These are phyloP conservation scores for Chaetomium cochliodes DNA, from an alignment of 495 filamentous ascomycete species.

Conservation along the genomic window DNA sequence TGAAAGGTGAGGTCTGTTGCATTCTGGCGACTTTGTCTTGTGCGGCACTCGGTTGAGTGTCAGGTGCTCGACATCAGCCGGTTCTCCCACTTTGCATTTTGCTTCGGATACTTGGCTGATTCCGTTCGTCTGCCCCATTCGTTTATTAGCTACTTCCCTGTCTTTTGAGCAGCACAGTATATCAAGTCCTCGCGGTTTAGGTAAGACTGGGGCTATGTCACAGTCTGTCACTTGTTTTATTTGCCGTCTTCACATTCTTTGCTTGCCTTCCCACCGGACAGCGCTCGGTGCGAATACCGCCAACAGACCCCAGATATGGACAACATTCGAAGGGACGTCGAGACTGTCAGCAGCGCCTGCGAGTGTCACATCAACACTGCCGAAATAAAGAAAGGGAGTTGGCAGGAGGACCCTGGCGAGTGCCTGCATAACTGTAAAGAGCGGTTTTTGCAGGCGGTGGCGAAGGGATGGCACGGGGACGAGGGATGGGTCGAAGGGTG, in stretches of 20 bases:
- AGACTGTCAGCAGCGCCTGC: slow-evolving; percentile 24
- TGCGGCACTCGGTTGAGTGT: not conserved
- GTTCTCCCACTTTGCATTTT: not conserved
- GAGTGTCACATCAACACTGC: slow-evolving; percentile 29
- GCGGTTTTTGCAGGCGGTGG: slow-evolving; percentile 26
- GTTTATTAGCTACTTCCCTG: not conserved
- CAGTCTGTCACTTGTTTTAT: slow-evolving; percentile 25
- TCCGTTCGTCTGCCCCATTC: not conserved
- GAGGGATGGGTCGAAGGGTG: slow-evolving; percentile 26
- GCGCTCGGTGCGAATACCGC: not conserved
- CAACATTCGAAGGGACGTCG: slow-evolving; percentile 14
- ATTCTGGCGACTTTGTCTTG: not conserved
- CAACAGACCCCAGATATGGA: slow-evolving; percentile 8
- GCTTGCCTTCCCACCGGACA: not conserved
- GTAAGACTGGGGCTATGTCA: slow-evolving; percentile 24
- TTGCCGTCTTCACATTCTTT: not conserved
- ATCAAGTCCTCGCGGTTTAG: not conserved
- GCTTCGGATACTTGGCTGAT: not conserved
- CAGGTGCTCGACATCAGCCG: not conserved
- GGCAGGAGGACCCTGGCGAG: slow-evolving; percentile 15
- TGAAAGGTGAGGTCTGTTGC: slow-evolving; percentile 1
- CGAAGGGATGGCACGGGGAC: slow-evolving; percentile 22
- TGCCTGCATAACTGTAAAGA: slow-evolving; percentile 32
- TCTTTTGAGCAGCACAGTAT: not conserved
- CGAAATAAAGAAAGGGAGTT: slow-evolving; percentile 11